Conservation (phyloP, 805 yeast genomes). For the Ascoidea rubescens region DNA sequence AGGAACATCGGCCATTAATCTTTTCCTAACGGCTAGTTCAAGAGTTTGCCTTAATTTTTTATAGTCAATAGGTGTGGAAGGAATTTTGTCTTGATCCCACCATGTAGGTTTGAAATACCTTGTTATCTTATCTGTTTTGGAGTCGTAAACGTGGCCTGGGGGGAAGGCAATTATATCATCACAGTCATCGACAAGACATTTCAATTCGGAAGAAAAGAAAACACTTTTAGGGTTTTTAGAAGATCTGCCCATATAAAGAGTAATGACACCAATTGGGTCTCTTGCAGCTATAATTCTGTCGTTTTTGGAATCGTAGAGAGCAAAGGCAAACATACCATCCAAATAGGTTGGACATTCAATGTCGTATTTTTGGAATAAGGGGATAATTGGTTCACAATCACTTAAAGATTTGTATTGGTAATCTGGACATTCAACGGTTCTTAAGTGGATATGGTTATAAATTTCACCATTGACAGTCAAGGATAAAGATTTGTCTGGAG, state of each 20-base stretch:
- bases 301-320: conserved; percentile 64
- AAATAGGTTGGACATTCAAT: conserved; percentile 81
- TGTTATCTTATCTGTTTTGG: conserved; percentile 70
- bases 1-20: conserved; percentile 99
- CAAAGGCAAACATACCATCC: conserved; percentile 98
- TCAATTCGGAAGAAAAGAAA: conserved; percentile 88
- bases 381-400: conserved; percentile 97
- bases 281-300: conserved; percentile 94
- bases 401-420: conserved; percentile 75
- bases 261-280: conserved; percentile 96
- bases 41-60: conserved; percentile 60
- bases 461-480: conserved; percentile 96
- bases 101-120: conserved; percentile 88
- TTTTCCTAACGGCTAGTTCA: conserved; percentile 94
- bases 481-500: conserved; percentile 56
- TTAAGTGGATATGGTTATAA: conserved; percentile 86
- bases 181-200: conserved; percentile 89
- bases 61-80: conserved; percentile 65
- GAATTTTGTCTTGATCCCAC: conserved; percentile 77
- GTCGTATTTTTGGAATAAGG: conserved; percentile 76
- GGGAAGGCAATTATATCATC: conserved; percentile 91
- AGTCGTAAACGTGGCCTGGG: conserved; percentile 96
- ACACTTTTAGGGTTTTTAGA: conserved; percentile 54
- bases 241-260: conserved; percentile 87
- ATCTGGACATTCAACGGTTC: conserved; percentile 50